Evolutionary conservation across 1,284 basidiomycete genomes (phyloP).

Genomic region (Cerrena zonata): DNA sequence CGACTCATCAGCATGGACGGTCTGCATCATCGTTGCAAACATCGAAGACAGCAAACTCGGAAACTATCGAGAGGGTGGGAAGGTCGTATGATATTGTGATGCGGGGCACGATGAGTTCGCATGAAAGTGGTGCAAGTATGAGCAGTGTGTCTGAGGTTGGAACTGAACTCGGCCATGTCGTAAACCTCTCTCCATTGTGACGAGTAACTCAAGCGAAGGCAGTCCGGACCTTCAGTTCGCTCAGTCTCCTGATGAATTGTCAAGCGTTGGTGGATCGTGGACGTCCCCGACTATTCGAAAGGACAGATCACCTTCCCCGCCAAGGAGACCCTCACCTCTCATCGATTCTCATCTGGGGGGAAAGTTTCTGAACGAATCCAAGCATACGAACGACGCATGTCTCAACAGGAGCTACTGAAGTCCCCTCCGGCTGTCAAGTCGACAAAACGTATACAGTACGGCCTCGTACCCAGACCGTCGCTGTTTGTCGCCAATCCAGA

Average conservation of each 20-base stretch:
- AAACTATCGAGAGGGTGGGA: conserved; percentile 57
- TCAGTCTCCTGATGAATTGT: conserved; percentile 19
- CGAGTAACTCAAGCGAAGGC: conserved; percentile 2
- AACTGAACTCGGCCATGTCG: neutral
- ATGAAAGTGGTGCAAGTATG: conserved; percentile 9
- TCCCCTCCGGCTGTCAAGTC: conserved; percentile 28
- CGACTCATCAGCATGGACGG: conserved; percentile 12
- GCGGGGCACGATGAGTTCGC: conserved; percentile 39
- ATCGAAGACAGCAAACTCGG: conserved; percentile 49
- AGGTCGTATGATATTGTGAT: conserved; percentile 64
- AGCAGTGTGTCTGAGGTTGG: conserved; percentile 15
- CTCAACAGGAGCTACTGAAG: conserved; percentile 21
- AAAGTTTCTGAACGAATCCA: conserved; percentile 30
- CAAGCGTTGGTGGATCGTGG: conserved; percentile 2
- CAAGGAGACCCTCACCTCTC: neutral
- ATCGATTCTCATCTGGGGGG: conserved; percentile 11
- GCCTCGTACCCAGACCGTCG: conserved; percentile 48
- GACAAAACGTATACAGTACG: conserved; percentile 36
- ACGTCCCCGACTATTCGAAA: neutral
- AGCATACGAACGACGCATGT: conserved; percentile 39
- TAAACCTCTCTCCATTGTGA: neutral
- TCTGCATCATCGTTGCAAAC: conserved; percentile 21
- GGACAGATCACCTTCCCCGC: neutral
- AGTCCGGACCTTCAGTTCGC: conserved; percentile 10
- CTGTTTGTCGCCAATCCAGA: conserved; percentile 63